These are phyloP conservation scores for Agrocybe chaxingu DNA, from an alignment of 768 basidiomycete species.

Conservation along the genomic window DNA sequence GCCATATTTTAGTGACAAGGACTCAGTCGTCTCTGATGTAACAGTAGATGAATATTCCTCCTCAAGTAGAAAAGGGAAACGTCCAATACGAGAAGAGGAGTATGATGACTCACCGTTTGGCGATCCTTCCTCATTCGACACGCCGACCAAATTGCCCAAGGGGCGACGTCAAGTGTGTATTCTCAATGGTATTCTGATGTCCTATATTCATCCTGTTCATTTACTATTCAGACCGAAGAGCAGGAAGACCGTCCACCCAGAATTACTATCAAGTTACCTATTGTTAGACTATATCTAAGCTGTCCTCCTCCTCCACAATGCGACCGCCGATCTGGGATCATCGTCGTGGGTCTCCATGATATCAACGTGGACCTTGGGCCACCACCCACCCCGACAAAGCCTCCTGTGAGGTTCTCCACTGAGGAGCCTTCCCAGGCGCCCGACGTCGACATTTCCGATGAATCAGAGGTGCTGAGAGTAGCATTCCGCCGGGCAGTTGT, in stretches of 20 bases:
- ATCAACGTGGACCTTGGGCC: slow-evolving; percentile 30
- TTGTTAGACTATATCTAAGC: slow-evolving; percentile 67
- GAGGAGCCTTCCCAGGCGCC: slow-evolving; percentile 4
- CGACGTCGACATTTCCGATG: slow-evolving; percentile 9
- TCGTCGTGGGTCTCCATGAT: slow-evolving; percentile 62
- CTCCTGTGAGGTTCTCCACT: slow-evolving; percentile 25
- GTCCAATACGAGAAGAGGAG: neutral
- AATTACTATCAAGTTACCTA: slow-evolving; percentile 37
- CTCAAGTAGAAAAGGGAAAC: neutral
- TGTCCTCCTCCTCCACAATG: slow-evolving; percentile 53
- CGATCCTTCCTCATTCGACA: neutral
- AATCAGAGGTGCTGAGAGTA: slow-evolving; percentile 31
- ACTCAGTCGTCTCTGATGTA: slow-evolving; percentile 8
- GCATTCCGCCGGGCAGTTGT: slow-evolving; percentile 44
- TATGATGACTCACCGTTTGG: slow-evolving; percentile 1
- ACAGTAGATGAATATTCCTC: slow-evolving; percentile 7
- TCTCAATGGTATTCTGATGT: too few species aligned
- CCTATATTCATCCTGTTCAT: too few species aligned
- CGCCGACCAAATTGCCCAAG: neutral
- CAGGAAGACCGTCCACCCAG: neutral
- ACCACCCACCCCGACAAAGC: neutral
- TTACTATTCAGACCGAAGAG: neutral
- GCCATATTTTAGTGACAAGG: neutral
- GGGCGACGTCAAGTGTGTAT: too few species aligned
- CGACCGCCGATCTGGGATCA: slow-evolving; percentile 60